phyloP scores from a whole-genome alignment of 2,329 filamentous ascomycete genomes.

The Parafenestella ontariensis region DNA sequence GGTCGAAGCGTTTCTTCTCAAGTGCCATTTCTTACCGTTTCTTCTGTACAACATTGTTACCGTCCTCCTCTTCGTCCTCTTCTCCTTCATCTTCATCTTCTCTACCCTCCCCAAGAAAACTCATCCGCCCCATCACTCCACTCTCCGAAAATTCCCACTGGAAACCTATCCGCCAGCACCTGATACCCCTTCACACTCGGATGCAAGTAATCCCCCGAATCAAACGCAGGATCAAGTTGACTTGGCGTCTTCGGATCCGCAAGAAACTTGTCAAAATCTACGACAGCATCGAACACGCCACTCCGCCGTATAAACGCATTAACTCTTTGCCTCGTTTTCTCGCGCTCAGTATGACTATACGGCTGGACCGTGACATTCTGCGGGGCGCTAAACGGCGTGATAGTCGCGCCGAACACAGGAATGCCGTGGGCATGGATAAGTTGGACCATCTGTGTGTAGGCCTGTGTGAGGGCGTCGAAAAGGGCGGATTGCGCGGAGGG shows the following conservation, averaged over 20 bases:
- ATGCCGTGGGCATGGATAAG: conserved; percentile 63
- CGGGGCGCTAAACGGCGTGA: conserved; percentile 65
- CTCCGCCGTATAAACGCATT: conserved; percentile 67
- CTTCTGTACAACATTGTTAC: no score
- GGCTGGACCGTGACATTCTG: conserved; percentile 38
- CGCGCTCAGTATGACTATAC: conserved; percentile 55
- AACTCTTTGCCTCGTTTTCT: conserved; percentile 63
- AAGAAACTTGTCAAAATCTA: conserved; percentile 68
- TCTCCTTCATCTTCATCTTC: no score
- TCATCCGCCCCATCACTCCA: conserved; percentile 28
- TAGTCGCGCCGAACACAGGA: conserved; percentile 68
- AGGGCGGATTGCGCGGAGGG: conserved; percentile 55
- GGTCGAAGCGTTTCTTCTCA: no score
- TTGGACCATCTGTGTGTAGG: conserved; percentile 64
- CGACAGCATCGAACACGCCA: conserved; percentile 64
- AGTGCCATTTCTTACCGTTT: no score
- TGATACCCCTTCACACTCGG: conserved; percentile 67
- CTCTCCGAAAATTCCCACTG: conserved; percentile 59
- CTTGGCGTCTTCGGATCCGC: conserved; percentile 58
- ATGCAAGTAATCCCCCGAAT: conserved; percentile 72
- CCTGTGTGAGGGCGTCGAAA: conserved; percentile 61
- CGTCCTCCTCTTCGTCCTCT: no score
- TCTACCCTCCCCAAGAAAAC: conserved; percentile 10
- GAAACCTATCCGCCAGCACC: conserved; percentile 65
- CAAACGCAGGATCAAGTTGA: conserved; percentile 58